These are phyloP conservation scores for Fusarium equiseti DNA, from an alignment of 2,329 filamentous ascomycete species.

Conservation along the genomic window DNA sequence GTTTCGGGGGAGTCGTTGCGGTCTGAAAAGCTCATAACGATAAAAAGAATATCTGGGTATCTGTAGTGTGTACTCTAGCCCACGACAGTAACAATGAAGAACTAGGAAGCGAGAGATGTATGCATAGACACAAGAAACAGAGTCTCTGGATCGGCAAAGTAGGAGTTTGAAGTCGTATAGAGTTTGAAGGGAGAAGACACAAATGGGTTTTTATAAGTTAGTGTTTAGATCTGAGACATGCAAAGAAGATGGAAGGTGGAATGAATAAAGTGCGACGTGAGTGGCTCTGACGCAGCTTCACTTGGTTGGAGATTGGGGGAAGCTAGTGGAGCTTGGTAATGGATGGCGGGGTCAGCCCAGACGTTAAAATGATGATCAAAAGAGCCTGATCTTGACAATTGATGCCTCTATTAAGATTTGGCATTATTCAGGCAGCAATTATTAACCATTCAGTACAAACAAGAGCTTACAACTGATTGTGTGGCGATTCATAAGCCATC, in stretches of 20 bases:
- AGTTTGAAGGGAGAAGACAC: background rate
- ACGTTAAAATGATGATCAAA: constrained; percentile 1
- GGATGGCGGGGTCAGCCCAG: constrained; percentile 32
- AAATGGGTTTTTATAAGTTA: constrained; percentile 7
- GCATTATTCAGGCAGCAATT: constrained; percentile 15
- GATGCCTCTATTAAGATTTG: background rate
- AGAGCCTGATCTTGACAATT: constrained; percentile 21
- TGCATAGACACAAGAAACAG: constrained; percentile 5
- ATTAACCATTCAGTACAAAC: background rate
- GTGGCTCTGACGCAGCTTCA: constrained; percentile 10
- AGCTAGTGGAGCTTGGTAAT: constrained; percentile 33
- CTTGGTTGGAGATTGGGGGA: constrained; percentile 23
- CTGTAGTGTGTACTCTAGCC: background rate
- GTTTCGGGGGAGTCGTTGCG: constrained; percentile 41
- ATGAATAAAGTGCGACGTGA: constrained; percentile 2
- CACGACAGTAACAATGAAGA: background rate
- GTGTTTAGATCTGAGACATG: constrained; percentile 23
- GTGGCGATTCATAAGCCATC: constrained; percentile 24
- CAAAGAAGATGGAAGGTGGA: background rate
- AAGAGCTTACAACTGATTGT: constrained; percentile 10
- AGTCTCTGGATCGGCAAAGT: background rate
- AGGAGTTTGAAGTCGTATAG: background rate
- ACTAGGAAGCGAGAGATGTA: constrained; percentile 7
- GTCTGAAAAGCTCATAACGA: constrained; percentile 41
- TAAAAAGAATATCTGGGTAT: background rate